These are phyloP conservation scores for Trichophyton verrucosum DNA, from an alignment of 2,329 filamentous ascomycete species.

Conservation along the genomic window DNA sequence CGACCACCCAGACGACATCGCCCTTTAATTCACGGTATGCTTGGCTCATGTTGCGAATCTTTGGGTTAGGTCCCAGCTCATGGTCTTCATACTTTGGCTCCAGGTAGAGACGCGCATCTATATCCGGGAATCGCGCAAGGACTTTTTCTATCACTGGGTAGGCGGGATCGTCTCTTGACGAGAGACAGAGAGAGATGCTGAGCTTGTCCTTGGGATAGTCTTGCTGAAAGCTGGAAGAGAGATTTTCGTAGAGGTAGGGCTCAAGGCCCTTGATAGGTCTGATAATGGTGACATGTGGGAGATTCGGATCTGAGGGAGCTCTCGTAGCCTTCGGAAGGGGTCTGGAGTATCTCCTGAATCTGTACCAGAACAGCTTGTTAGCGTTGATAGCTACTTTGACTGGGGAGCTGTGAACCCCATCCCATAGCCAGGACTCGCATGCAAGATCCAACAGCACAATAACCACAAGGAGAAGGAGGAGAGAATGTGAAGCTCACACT, in stretches of 20 bases:
- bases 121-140: conserved; percentile 57
- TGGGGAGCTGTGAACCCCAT: not conserved
- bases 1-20: conserved; percentile 85
- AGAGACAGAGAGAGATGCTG: conserved; percentile 71
- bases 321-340: conserved; percentile 33
- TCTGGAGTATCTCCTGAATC: conserved; percentile 43
- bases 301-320: conserved; percentile 28
- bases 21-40: conserved; percentile 80
- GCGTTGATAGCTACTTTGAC: not conserved
- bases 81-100: conserved; percentile 58
- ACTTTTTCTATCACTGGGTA: conserved; percentile 61
- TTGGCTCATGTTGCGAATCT: conserved; percentile 90
- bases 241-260: conserved; percentile 79
- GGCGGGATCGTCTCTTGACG: conserved; percentile 61
- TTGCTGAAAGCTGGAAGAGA: conserved; percentile 73
- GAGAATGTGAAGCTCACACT: conserved; percentile 37
- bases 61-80: conserved; percentile 85
- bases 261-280: conserved; percentile 89
- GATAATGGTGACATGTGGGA: conserved; percentile 80
- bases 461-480: not conserved
- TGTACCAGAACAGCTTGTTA: conserved; percentile 20
- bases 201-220: conserved; percentile 65
- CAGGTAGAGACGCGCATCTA: conserved; percentile 61
- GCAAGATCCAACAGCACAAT: not conserved
- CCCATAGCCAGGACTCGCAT: not conserved